Evolutionary conservation across 345 rosid species (phyloP).

Genomic region (Viola odorata): DNA sequence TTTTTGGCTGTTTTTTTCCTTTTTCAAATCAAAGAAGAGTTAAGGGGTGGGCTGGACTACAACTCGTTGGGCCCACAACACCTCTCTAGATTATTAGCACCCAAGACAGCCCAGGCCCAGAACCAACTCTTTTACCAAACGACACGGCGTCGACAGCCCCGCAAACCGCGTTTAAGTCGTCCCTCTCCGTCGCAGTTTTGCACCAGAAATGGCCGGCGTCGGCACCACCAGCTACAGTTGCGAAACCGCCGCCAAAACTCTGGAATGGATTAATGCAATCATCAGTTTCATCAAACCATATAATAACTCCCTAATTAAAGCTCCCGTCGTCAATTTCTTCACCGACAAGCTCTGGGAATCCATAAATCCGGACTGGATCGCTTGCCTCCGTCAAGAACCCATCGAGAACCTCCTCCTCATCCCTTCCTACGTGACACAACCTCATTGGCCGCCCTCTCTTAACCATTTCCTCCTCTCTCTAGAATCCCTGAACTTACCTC

Average conservation of each 20-base stretch:
- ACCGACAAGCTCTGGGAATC: slow-evolving; percentile 74
- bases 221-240: slow-evolving; percentile 39
- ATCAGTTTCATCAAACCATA: slow-evolving; percentile 52
- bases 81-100: too few species aligned
- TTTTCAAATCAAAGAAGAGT: too few species aligned
- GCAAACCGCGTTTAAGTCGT: too few species aligned
- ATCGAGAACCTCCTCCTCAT: slow-evolving; percentile 57
- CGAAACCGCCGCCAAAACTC: slow-evolving; percentile 53
- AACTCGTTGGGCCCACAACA: too few species aligned
- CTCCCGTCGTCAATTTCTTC: slow-evolving; percentile 85
- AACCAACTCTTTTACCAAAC: too few species aligned
- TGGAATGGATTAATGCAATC: slow-evolving; percentile 69
- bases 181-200: too few species aligned
- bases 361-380: slow-evolving; percentile 67
- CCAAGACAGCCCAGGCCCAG: too few species aligned
- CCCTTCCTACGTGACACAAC: slow-evolving; percentile 71
- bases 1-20: too few species aligned
- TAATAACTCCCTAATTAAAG: slow-evolving; percentile 39
- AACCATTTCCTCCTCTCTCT: slow-evolving; percentile 50
- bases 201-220: neutral
- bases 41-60: too few species aligned
- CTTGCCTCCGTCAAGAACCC: slow-evolving; percentile 57
- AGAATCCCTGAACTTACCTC: slow-evolving; percentile 61
- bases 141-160: too few species aligned
- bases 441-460: slow-evolving; percentile 83